Conservation (phyloP, 495 filamentous ascomycete genomes). For the Lasiosphaeria miniovina region DNA sequence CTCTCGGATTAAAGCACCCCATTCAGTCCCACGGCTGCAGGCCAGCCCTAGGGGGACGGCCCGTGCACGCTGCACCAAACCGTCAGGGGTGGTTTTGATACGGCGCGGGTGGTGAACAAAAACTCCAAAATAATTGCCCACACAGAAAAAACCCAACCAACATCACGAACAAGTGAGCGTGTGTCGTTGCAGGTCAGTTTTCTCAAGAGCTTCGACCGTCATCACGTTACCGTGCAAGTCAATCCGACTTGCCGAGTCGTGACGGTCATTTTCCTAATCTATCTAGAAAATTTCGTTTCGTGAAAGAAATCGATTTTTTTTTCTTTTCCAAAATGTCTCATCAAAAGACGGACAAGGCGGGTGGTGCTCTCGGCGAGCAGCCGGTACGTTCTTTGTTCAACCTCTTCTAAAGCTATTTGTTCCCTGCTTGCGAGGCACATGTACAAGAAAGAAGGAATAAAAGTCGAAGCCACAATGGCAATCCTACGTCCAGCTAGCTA, state of each 20-base stretch:
- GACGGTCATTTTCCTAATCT: background rate
- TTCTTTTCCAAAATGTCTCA: background rate
- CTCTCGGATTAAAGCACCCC: too few relatives aligned
- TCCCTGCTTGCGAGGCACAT: background rate
- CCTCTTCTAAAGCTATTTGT: background rate
- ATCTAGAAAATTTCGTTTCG: background rate
- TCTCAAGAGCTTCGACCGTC: background rate
- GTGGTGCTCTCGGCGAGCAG: background rate
- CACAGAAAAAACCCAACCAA: background rate
- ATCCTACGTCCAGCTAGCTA: too few relatives aligned
- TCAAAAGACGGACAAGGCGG: background rate
- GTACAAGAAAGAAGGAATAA: too few relatives aligned
- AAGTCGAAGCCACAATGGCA: too few relatives aligned
- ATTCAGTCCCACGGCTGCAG: too few relatives aligned
- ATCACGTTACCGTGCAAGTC: slow-evolving; percentile 1
- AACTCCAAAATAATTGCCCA: background rate
- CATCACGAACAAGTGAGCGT: background rate
- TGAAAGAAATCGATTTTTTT: background rate
- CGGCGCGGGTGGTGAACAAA: background rate
- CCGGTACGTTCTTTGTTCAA: background rate
- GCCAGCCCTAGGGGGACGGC: too few relatives aligned
- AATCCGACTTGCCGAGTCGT: background rate
- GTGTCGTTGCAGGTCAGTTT: background rate
- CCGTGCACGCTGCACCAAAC: too few relatives aligned
- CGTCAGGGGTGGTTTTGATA: too few relatives aligned